A percentile compares a stretch with the other conserved stretches of the same genome.
These are phyloP conservation scores for Colletotrichum ledebouriae DNA, from an alignment of 2,329 filamentous ascomycete genomes.

Conservation along the genomic window DNA sequence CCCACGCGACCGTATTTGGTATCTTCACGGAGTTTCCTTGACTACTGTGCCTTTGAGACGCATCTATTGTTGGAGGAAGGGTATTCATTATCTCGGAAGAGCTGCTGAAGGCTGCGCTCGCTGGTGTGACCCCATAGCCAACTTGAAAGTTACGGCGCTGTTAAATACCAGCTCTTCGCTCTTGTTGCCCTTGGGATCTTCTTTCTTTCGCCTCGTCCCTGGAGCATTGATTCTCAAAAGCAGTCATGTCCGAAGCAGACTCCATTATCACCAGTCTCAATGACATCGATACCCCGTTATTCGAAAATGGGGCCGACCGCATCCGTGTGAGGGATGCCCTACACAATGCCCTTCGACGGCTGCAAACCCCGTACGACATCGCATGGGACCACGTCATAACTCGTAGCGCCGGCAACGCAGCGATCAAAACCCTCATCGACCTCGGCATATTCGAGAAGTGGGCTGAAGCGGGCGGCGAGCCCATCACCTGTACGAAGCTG, in stretches of 20 bases:
- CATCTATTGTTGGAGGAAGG: constrained; percentile 10
- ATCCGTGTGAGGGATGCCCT: constrained; percentile 51
- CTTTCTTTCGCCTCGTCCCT: neutral
- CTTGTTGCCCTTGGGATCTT: neutral
- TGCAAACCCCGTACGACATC: constrained; percentile 55
- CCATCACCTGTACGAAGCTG: constrained; percentile 50
- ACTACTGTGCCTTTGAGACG: constrained; percentile 7
- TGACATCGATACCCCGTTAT: constrained; percentile 47
- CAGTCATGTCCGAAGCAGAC: constrained; percentile 46
- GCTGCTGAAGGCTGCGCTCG: constrained; percentile 1
- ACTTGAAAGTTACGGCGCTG: neutral
- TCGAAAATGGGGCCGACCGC: constrained; percentile 52
- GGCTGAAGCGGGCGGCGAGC: constrained; percentile 48
- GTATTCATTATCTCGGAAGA: constrained; percentile 4
- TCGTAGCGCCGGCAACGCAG: constrained; percentile 50
- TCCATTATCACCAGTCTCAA: constrained; percentile 46
- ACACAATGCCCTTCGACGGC: constrained; percentile 47
- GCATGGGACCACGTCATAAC: constrained; percentile 56
- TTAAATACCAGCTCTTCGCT: neutral
- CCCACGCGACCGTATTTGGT: constrained; percentile 1
- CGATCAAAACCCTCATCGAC: constrained; percentile 55
- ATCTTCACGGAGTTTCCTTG: neutral
- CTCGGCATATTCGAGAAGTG: constrained; percentile 54
- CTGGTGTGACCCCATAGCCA: neutral
- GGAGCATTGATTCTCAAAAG: neutral